Evolutionary conservation across 208 protist genomes (phyloP), one percentile per base, ranked within the genome.

Genomic region (Trypanosoma grayi): DNA sequence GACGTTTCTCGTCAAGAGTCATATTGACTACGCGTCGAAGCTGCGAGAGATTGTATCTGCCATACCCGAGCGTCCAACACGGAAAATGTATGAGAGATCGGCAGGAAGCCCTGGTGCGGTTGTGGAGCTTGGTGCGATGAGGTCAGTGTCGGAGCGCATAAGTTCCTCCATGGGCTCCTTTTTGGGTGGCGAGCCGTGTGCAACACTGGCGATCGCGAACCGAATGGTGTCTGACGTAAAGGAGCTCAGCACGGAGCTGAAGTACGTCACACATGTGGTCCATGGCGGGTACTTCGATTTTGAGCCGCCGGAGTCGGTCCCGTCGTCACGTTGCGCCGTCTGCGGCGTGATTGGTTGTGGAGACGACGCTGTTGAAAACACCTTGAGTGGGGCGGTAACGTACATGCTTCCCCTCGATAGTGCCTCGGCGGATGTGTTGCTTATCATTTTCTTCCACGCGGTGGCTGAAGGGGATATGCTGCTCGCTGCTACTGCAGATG

Each of bases 21-120:
- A 94, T 72, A 65, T 71, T 8, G 73, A 85, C 24, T 91, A 90
- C 54, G 87, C 78, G 14, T 47, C 56, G 33, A 70, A 75, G 47
- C 44, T 94, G 55, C 40, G 70, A 44, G 73, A 86, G 6, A 75
- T 88, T 50, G 57, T 94, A 18, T 36, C 46, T 27, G 36, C 30
- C 39, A 53, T 66, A 13, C 41, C 55, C 8, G 43, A 48, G 5
- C 37, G 50, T 47, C 52, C 65, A 44, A 60, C 46, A 10, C 37
- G 37, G n/a, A 34, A 51, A 30, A 70, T 60, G 53, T 70, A 56
- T 56, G 53, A 47, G 20, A 37, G 37, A 25, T 48, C 39, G 16
- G 10, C 18, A 9, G 53, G 51, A 45, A 60, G 28, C 18, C 53
- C 52, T 27, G 63, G 63, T 43, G 63, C 63, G 14, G n/a, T 60